Conservation (phyloP, 768 basidiomycete species). For the Xerocomellus intermedius region DNA sequence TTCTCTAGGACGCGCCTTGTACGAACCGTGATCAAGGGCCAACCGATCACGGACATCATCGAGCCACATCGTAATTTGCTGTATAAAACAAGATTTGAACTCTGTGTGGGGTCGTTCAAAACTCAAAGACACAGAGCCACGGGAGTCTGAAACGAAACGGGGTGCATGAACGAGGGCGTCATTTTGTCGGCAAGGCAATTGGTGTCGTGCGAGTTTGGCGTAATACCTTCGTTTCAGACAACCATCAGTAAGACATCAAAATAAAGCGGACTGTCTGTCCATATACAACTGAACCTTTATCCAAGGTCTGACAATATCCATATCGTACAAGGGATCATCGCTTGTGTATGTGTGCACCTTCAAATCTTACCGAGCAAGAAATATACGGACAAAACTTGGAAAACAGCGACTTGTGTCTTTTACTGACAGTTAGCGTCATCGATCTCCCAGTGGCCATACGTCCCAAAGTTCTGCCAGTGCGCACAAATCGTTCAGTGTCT, state of each 20-base stretch:
- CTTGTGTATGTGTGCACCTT: background rate
- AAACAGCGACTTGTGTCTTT: background rate
- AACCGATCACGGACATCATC: no score
- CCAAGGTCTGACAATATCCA: background rate
- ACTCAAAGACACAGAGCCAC: no score
- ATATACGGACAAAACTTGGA: background rate
- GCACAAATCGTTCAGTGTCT: background rate
- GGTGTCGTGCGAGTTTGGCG: no score
- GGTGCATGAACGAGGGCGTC: no score
- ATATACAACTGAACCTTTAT: background rate
- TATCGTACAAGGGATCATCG: background rate
- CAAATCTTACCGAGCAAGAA: background rate
- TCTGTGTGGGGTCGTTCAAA: no score
- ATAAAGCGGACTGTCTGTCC: background rate
- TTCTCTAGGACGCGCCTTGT: no score
- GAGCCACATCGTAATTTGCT: no score
- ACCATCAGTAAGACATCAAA: background rate
- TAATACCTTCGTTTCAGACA: background rate
- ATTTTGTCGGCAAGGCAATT: background rate
- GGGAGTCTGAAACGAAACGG: no score
- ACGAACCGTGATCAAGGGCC: no score
- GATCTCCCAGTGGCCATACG: slow-evolving; percentile 27
- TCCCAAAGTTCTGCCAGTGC: slow-evolving; percentile 13
- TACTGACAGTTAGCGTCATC: slow-evolving; percentile 15
- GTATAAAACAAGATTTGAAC: no score